Percentiles rank a stretch among this genome's conserved stretches.
These are phyloP conservation scores for Tilletiaria anomala DNA, from an alignment of 1,284 basidiomycete genomes.

Conservation along the genomic window DNA sequence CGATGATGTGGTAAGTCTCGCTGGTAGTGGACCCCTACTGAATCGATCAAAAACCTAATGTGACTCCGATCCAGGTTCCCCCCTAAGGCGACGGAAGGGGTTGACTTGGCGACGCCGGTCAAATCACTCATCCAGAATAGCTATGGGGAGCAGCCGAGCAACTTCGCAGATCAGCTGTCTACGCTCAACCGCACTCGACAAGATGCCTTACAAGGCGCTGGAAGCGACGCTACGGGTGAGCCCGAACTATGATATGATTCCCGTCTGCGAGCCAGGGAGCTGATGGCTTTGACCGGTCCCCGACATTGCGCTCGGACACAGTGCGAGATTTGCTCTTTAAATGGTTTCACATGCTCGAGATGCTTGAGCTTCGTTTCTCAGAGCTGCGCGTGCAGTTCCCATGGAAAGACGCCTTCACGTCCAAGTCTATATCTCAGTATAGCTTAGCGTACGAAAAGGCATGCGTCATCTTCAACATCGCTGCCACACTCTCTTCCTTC, in stretches of 20 bases:
- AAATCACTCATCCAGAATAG: conserved; percentile 72
- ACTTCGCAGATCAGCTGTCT: conserved; percentile 67
- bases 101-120: conserved; percentile 83
- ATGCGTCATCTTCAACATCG: conserved; percentile 91
- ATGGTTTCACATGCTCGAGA: conserved; percentile 97
- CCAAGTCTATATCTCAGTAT: conserved; percentile 78
- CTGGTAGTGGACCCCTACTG: no score
- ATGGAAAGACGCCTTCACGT: conserved; percentile 88
- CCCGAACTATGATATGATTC: no score
- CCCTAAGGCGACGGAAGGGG: conserved; percentile 46
- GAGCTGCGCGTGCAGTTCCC: conserved; percentile 90
- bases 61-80: no score
- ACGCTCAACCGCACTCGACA: conserved; percentile 76
- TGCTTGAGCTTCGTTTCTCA: conserved; percentile 88
- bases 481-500: conserved; percentile 78
- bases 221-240: conserved; percentile 51
- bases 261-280: neutral
- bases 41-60: no score
- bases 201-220: conserved; percentile 89
- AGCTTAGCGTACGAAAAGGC: conserved; percentile 98
- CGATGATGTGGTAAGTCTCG: no score
- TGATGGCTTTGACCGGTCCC: neutral
- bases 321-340: conserved; percentile 91
- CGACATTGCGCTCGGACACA: conserved; percentile 23
- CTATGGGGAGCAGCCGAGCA: conserved; percentile 82